A percentile compares a stretch with the other conserved stretches of the same genome.
Evolutionary conservation across 441 rosid species (phyloP).

Genomic region (Erodium chrysanthum): DNA sequence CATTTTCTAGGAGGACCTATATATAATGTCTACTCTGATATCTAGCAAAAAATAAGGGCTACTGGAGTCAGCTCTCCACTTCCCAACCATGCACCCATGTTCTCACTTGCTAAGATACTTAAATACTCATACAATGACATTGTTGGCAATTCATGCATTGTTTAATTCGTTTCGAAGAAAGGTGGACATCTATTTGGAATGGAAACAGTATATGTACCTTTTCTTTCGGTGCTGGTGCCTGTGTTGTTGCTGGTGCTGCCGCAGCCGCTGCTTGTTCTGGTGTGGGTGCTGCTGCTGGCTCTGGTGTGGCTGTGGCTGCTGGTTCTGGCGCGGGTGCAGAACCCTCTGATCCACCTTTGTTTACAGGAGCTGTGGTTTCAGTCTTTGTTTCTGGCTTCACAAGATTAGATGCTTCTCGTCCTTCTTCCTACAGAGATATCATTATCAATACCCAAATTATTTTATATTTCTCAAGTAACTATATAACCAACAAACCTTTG

Average conservation of each 20-base stretch:
- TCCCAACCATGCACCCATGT: no score
- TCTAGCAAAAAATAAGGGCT: no score
- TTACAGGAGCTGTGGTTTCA: slow-evolving; percentile 29
- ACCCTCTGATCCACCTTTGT: slow-evolving; percentile 29
- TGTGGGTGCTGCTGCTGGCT: slow-evolving; percentile 27
- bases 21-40: no score
- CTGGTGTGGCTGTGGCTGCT: slow-evolving; percentile 5
- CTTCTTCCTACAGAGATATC: slow-evolving; percentile 26
- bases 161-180: background rate
- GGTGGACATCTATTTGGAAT: background rate
- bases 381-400: slow-evolving; percentile 29
- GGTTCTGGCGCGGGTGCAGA: slow-evolving; percentile 8
- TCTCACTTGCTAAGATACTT: no score
- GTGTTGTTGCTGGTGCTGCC: no score
- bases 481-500: slow-evolving; percentile 29
- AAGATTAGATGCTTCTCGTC: slow-evolving; percentile 14
- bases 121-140: no score
- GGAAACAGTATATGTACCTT: no score
- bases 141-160: background rate
- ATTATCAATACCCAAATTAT: slow-evolving; percentile 3
- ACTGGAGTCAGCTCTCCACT: no score
- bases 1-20: no score
- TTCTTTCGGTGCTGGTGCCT: no score
- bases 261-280: slow-evolving; percentile 18
- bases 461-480: background rate